phyloP scores from a whole-genome alignment of 2,329 filamentous ascomycete species.

The Talaromyces rugulosus region DNA sequence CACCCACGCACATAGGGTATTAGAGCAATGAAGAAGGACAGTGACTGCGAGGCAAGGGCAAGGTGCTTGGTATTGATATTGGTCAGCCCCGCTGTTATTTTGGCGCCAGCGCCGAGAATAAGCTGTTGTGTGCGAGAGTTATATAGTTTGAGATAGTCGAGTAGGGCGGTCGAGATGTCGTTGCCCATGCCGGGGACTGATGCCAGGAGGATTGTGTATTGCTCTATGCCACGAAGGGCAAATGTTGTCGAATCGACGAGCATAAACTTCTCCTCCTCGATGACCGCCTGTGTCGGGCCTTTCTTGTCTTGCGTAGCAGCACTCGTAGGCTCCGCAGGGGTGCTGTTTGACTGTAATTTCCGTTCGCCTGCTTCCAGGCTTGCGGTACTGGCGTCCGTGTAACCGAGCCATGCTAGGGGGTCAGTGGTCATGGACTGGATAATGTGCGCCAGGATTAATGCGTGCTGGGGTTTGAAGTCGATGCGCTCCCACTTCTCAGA shows the following conservation, averaged over 20 bases:
- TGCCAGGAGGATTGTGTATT: constrained; percentile 77
- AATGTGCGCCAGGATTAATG: constrained; percentile 47
- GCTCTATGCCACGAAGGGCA: constrained; percentile 74
- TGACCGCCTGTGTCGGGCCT: neutral
- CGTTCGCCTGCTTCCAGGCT: constrained; percentile 50
- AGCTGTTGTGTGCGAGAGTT: constrained; percentile 92
- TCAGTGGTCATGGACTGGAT: constrained; percentile 57
- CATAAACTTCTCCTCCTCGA: constrained; percentile 81
- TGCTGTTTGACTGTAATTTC: constrained; percentile 52
- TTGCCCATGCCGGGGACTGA: constrained; percentile 84
- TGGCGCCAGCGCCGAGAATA: constrained; percentile 91
- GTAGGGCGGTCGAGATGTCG: constrained; percentile 71
- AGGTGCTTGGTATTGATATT: constrained; percentile 96
- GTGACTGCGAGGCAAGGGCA: constrained; percentile 80
- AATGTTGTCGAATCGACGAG: constrained; percentile 77
- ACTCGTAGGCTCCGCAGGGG: neutral
- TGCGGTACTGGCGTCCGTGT: constrained; percentile 21
- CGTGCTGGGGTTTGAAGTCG: constrained; percentile 54
- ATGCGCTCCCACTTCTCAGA: constrained; percentile 61
- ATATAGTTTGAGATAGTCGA: constrained; percentile 87
- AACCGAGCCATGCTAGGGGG: constrained; percentile 51
- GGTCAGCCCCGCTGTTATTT: constrained; percentile 78
- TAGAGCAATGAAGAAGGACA: constrained; percentile 80
- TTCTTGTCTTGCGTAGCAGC: constrained; percentile 6
- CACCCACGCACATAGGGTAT: constrained; percentile 91